Conservation (phyloP, 768 basidiomycete genomes). For the Coprinopsis cinerea region DNA sequence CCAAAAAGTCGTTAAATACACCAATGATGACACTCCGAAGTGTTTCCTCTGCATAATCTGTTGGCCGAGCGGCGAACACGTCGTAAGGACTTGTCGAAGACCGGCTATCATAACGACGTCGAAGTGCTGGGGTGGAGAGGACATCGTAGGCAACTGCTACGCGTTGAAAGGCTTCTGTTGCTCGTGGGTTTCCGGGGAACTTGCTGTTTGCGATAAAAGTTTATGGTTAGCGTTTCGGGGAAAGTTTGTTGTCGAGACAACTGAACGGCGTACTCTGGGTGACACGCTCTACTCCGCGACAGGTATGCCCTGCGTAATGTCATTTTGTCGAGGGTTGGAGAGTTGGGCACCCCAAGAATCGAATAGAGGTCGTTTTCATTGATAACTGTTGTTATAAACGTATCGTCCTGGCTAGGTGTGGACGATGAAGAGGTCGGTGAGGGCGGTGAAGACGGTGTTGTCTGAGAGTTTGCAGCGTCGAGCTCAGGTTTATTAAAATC, state of each 20-base stretch:
- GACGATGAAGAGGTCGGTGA: not conserved
- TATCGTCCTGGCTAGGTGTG: constrained; percentile 14
- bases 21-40: constrained; percentile 67
- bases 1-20: constrained; percentile 76
- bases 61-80: constrained; percentile 49
- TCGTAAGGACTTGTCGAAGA: constrained; percentile 43
- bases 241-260: not conserved
- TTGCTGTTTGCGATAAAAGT: constrained; percentile 42
- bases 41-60: constrained; percentile 69
- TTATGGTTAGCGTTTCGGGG: constrained; percentile 8
- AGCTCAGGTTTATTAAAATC: not conserved
- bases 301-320: constrained; percentile 73
- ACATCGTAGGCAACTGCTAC: constrained; percentile 81
- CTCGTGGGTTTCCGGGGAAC: constrained; percentile 69
- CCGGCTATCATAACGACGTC: constrained; percentile 62
- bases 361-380: constrained; percentile 62
- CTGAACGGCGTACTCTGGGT: constrained; percentile 75
- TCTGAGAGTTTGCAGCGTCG: not conserved
- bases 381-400: constrained; percentile 47
- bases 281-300: constrained; percentile 66
- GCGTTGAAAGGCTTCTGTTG: constrained; percentile 83
- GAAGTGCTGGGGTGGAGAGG: constrained; percentile 65
- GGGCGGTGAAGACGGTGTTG: not conserved
- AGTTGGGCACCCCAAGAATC: constrained; percentile 60
- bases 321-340: constrained; percentile 47